Evolutionary conservation across 768 basidiomycete genomes (phyloP).

Genomic region (Chalciporus piperatus): DNA sequence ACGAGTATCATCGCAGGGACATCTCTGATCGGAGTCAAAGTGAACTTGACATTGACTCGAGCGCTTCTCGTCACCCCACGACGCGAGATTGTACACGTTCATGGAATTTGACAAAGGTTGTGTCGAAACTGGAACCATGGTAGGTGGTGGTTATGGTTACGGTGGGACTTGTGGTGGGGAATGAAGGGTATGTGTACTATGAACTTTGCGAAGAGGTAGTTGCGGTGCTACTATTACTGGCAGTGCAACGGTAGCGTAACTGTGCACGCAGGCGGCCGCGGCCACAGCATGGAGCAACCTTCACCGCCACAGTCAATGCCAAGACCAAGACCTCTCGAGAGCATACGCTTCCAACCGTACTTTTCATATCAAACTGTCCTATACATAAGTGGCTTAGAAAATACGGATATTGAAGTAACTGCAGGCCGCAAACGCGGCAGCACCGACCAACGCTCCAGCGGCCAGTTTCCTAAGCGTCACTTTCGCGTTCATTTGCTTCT

Average conservation of each 20-base stretch:
- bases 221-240: too few species aligned
- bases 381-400: not conserved
- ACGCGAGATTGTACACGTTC: conserved; percentile 11
- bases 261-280: too few species aligned
- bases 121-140: conserved; percentile 26
- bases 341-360: not conserved
- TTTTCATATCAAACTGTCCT: not conserved
- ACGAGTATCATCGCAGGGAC: conserved; percentile 17
- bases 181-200: not conserved
- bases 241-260: too few species aligned
- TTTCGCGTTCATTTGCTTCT: conserved; percentile 4
- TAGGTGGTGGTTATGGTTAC: conserved; percentile 12
- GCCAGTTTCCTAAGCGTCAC: conserved; percentile 1
- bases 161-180: conserved; percentile 6
- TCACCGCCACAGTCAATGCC: too few species aligned
- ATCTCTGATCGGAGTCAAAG: conserved; percentile 15
- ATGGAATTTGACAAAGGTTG: conserved; percentile 28
- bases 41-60: conserved; percentile 25
- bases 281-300: too few species aligned
- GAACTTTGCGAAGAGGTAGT: not conserved
- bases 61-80: conserved; percentile 13
- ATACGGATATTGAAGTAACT: conserved; percentile 8
- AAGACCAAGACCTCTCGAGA: too few species aligned
- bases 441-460: conserved; percentile 4
- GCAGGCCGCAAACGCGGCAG: conserved; percentile 5